These are phyloP conservation scores for Stephania japonica DNA, from an alignment of 164 flowering plant species.

Conservation along the genomic window DNA sequence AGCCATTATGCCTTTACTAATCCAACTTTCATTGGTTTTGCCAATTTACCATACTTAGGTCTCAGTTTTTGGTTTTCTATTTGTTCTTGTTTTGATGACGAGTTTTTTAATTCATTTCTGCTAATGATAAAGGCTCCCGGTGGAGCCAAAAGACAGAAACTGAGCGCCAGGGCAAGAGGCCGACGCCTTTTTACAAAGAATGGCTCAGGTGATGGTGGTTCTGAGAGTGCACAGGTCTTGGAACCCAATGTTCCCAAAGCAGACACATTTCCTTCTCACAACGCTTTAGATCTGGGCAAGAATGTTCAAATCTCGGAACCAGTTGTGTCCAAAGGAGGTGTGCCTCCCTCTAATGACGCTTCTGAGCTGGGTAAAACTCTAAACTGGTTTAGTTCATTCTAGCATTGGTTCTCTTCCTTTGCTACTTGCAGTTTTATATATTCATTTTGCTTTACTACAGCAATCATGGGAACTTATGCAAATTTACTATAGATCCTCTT, in stretches of 20 bases:
- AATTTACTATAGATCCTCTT: background rate
- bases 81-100: background rate
- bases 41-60: background rate
- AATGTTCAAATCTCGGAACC: slow-evolving; percentile 12
- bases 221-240: slow-evolving; percentile 9
- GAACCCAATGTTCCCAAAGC: slow-evolving; percentile 5
- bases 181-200: slow-evolving; percentile 9
- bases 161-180: slow-evolving; percentile 12
- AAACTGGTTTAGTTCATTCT: background rate
- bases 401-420: background rate
- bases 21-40: background rate
- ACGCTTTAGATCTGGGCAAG: slow-evolving; percentile 14
- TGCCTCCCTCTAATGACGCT: slow-evolving; percentile 2
- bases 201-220: slow-evolving; percentile 14
- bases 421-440: background rate
- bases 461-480: background rate
- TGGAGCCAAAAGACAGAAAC: slow-evolving; percentile 21
- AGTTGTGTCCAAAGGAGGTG: slow-evolving; percentile 9
- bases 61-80: background rate
- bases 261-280: slow-evolving; percentile 6
- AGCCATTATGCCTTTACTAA: background rate
- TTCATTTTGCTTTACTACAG: background rate
- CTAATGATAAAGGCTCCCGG: slow-evolving; percentile 25
- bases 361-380: slow-evolving; percentile 22
- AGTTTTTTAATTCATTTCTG: background rate